Percentiles rank a stretch among this genome's conserved stretches.
These are phyloP conservation scores for Fistulinella cinereoalba DNA, from an alignment of 1,284 basidiomycete genomes.

Conservation along the genomic window DNA sequence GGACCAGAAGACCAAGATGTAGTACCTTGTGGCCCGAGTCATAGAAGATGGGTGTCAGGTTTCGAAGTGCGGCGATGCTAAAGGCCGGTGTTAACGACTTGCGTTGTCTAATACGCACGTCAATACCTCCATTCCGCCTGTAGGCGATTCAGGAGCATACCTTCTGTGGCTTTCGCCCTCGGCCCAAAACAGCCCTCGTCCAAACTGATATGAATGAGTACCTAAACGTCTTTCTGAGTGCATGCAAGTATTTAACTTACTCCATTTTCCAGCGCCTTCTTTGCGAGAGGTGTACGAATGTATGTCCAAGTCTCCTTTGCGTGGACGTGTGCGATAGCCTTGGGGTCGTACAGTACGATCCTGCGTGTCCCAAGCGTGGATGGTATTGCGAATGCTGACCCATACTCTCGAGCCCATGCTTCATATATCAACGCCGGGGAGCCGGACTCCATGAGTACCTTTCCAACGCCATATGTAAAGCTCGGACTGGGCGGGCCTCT, in stretches of 20 bases:
- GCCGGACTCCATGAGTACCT: not conserved
- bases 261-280: slow-evolving; percentile 42
- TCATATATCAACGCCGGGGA: slow-evolving; percentile 11
- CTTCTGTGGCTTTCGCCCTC: slow-evolving; percentile 12
- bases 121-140: not conserved
- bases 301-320: slow-evolving; percentile 47
- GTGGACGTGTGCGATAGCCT: no score
- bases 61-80: no score
- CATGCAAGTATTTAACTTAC: slow-evolving; percentile 3
- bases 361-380: slow-evolving; percentile 38
- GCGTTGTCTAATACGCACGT: slow-evolving; percentile 36
- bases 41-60: no score
- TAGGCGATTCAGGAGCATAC: not conserved
- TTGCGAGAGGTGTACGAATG: slow-evolving; percentile 37
- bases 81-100: no score
- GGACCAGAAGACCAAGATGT: no score
- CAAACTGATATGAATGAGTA: no score
- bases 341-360: slow-evolving; percentile 48
- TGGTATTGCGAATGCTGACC: slow-evolving; percentile 27
- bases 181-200: slow-evolving; percentile 17
- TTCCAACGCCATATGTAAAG: slow-evolving; percentile 11
- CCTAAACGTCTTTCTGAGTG: no score
- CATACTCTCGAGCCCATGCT: slow-evolving; percentile 9
- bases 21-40: slow-evolving; percentile 47
- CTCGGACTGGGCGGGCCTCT: not conserved